A percentile compares a stretch with the other conserved stretches of the same genome.
Evolutionary conservation across 2,329 filamentous ascomycete species (phyloP).

Genomic region (Talaromyces sp.): DNA sequence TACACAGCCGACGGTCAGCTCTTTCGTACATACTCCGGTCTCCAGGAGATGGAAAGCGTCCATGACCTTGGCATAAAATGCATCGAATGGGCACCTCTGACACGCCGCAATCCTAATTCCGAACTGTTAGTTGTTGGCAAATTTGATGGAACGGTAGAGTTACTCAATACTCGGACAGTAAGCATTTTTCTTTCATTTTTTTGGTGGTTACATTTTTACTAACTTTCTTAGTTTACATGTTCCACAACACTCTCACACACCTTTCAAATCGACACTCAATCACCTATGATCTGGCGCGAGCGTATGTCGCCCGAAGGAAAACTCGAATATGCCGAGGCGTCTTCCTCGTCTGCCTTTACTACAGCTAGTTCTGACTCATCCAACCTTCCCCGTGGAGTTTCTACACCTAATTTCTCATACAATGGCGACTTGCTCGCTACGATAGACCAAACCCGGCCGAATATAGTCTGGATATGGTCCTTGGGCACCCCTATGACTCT

Average conservation of each 20-base stretch:
- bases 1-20: constrained; percentile 57
- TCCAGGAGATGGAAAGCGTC: constrained; percentile 29
- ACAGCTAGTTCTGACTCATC: constrained; percentile 21
- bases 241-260: constrained; percentile 30
- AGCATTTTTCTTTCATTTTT: constrained; percentile 5
- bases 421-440: constrained; percentile 34
- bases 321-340: constrained; percentile 31
- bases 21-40: constrained; percentile 49
- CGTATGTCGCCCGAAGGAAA: constrained; percentile 20
- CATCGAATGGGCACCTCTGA: constrained; percentile 49
- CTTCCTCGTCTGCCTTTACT: constrained; percentile 30
- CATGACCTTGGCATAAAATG: constrained; percentile 47
- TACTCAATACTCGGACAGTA: constrained; percentile 42
- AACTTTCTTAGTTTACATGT: constrained; percentile 26
- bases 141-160: constrained; percentile 45
- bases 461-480: constrained; percentile 44
- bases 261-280: constrained; percentile 24
- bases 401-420: constrained; percentile 35
- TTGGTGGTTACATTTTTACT: background rate
- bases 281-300: constrained; percentile 32
- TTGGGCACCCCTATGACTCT: constrained; percentile 24
- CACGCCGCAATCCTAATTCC: constrained; percentile 18
- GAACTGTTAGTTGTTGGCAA: constrained; percentile 47
- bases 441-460: constrained; percentile 35
- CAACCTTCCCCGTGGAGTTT: constrained; percentile 29